Conservation (phyloP, 2,329 filamentous ascomycete genomes). For the Pseudohalonectria lignicola region DNA sequence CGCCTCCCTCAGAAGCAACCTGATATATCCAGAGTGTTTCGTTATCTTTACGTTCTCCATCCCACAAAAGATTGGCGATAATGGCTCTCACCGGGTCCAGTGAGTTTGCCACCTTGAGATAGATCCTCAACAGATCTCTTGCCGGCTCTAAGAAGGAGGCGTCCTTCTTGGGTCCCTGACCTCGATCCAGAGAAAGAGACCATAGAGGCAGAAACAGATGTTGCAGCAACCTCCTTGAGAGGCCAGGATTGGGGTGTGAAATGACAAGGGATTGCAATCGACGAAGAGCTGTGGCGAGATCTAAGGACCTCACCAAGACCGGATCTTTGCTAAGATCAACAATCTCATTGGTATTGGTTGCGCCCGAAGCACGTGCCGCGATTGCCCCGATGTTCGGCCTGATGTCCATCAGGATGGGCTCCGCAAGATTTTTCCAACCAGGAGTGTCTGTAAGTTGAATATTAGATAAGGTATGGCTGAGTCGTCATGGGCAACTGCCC, state of each 20-base stretch:
- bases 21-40: conserved; percentile 41
- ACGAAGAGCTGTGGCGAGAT: conserved; percentile 38
- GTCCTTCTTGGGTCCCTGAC: conserved; percentile 17
- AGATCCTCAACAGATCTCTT: conserved; percentile 39
- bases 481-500: background rate
- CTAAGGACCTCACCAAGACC: conserved; percentile 32
- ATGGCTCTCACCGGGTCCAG: conserved; percentile 36
- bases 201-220: conserved; percentile 52
- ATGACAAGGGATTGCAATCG: conserved; percentile 45
- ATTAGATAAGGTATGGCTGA: background rate
- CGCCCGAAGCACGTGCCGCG: background rate
- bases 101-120: conserved; percentile 45
- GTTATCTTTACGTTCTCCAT: conserved; percentile 27
- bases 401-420: conserved; percentile 42
- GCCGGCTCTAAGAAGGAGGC: conserved; percentile 33
- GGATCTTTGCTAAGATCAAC: conserved; percentile 31
- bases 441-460: conserved; percentile 27
- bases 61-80: conserved; percentile 42
- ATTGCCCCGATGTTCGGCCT: conserved; percentile 25
- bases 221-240: conserved; percentile 49
- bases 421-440: conserved; percentile 53
- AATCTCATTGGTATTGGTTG: conserved; percentile 16
- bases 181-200: conserved; percentile 44
- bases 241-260: conserved; percentile 55
- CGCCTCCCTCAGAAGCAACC: conserved; percentile 27